A percentile compares a stretch with the other conserved stretches of the same genome.
These are phyloP conservation scores for Phytophthora kernoviae DNA, from an alignment of 352 stramenopile genomes.

Conservation along the genomic window DNA sequence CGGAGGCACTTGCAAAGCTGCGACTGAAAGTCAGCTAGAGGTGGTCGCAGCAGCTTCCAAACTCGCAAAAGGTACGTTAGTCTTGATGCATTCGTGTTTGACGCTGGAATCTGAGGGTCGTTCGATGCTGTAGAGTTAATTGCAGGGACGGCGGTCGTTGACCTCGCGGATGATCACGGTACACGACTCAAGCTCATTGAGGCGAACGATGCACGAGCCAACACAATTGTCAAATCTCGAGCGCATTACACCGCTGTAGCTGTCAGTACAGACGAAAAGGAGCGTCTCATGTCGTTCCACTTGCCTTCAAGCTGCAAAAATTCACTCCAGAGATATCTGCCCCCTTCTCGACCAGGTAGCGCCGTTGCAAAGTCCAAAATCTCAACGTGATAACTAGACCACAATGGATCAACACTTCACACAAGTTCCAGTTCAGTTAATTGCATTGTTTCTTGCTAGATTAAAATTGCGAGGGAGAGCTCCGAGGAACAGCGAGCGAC, in stretches of 20 bases:
- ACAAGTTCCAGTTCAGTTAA: constrained; percentile 23
- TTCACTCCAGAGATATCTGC: constrained; percentile 1
- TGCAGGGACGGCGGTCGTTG: constrained; percentile 42
- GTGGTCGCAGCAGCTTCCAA: constrained; percentile 50
- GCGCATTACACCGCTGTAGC: constrained; percentile 55
- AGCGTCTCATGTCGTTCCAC: constrained; percentile 35
- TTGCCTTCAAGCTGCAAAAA: constrained; percentile 44
- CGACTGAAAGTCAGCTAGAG: constrained; percentile 55
- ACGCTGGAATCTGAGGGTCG: background rate
- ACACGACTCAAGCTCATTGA: constrained; percentile 55
- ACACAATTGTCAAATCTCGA: constrained; percentile 46
- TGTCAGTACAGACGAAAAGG: constrained; percentile 59
- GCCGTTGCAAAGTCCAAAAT: constrained; percentile 18
- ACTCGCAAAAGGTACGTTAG: constrained; percentile 52
- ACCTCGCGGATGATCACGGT: constrained; percentile 56
- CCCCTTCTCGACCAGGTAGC: constrained; percentile 14
- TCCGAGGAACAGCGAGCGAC: constrained; percentile 22
- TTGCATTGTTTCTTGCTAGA: constrained; percentile 16
- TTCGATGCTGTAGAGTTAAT: constrained; percentile 42
- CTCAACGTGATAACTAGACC: constrained; percentile 2
- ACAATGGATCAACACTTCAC: no score
- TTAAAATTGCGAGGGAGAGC: constrained; percentile 22
- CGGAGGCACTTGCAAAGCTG: constrained; percentile 24
- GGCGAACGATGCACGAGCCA: constrained; percentile 38
- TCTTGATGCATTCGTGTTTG: background rate